These are phyloP conservation scores for Sclerotinia trifoliorum DNA, from an alignment of 2,329 filamentous ascomycete species.

Conservation along the genomic window DNA sequence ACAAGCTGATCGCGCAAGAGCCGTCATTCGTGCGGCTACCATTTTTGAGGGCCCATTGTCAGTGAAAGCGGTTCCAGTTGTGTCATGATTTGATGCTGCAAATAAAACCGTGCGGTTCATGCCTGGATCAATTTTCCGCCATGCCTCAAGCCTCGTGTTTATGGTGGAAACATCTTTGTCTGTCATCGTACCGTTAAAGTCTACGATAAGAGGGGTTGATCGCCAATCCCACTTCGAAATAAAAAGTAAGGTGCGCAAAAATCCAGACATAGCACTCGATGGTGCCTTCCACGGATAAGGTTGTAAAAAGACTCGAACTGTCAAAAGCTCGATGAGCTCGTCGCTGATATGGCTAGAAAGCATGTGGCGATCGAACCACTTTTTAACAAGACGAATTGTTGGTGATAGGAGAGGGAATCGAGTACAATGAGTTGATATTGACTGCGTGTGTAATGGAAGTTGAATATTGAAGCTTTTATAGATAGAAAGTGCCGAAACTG, in stretches of 20 bases:
- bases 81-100: constrained; percentile 75
- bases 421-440: constrained; percentile 75
- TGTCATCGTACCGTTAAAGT: constrained; percentile 66
- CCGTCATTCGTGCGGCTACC: constrained; percentile 78
- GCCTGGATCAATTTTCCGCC: constrained; percentile 82
- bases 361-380: constrained; percentile 85
- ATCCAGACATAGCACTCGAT: constrained; percentile 73
- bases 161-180: constrained; percentile 60
- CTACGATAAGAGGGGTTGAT: constrained; percentile 75
- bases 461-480: constrained; percentile 72
- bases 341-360: constrained; percentile 72
- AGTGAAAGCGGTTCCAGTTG: constrained; percentile 78
- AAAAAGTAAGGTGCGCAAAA: constrained; percentile 76
- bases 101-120: constrained; percentile 84
- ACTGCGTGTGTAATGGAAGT: constrained; percentile 76
- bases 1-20: constrained; percentile 73
- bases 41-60: constrained; percentile 74
- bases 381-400: constrained; percentile 80
- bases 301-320: constrained; percentile 73
- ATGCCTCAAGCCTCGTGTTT: constrained; percentile 72
- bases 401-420: constrained; percentile 76
- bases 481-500: constrained; percentile 65
- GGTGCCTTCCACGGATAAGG: constrained; percentile 79
- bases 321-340: constrained; percentile 82
- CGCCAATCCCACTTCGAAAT: constrained; percentile 92